These are phyloP conservation scores for Penicillium expansum DNA, from an alignment of 2,329 filamentous ascomycete genomes.

Conservation along the genomic window DNA sequence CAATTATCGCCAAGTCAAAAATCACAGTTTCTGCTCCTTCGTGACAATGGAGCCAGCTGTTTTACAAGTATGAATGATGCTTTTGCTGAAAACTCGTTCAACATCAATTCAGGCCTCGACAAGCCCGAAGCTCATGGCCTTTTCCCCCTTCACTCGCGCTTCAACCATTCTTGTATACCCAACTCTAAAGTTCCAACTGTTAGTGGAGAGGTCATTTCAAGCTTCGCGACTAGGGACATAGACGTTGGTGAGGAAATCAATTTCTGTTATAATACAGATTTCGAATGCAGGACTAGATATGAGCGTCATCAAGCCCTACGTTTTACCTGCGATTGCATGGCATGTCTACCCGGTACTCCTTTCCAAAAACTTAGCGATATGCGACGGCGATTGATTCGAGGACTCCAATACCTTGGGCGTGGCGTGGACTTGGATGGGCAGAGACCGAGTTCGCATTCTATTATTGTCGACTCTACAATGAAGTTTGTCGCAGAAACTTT, in stretches of 20 bases:
- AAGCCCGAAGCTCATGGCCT: background rate
- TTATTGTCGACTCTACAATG: background rate
- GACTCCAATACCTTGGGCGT: background rate
- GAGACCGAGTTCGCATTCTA: background rate
- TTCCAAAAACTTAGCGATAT: background rate
- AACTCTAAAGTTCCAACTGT: background rate
- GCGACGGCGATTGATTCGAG: constrained; percentile 1
- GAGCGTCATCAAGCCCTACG: background rate
- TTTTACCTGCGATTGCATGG: background rate
- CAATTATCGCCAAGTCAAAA: background rate
- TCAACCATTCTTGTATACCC: constrained; percentile 5
- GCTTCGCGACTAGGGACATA: background rate
- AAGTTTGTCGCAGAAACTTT: background rate
- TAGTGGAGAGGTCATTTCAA: background rate
- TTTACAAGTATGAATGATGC: background rate
- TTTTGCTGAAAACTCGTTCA: background rate
- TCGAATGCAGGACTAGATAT: background rate
- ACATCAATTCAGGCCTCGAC: background rate
- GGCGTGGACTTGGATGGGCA: background rate
- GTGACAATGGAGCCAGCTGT: background rate
- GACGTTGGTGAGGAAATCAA: background rate
- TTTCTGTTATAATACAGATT: background rate
- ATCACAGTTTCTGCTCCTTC: background rate
- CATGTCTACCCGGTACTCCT: background rate
- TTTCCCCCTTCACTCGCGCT: background rate